Evolutionary conservation across 1,284 basidiomycete species (phyloP).

Genomic region (Ganoderma meredithae): DNA sequence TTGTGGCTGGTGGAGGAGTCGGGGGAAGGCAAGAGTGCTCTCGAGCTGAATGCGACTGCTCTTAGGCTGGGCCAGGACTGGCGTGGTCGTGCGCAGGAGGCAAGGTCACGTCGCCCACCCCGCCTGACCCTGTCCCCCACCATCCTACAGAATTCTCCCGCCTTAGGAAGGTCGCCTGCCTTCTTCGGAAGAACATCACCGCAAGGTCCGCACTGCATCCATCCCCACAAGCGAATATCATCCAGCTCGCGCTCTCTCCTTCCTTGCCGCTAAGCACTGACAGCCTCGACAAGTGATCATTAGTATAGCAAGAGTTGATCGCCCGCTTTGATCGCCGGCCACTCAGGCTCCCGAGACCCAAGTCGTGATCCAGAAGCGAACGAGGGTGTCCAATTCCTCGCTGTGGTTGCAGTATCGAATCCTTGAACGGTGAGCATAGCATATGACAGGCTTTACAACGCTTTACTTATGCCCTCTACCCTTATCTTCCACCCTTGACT

Average conservation of each 20-base stretch:
- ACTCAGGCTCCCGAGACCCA: too few relatives aligned
- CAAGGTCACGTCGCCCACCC: constrained; percentile 21
- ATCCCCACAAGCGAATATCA: neutral
- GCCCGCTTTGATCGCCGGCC: too few relatives aligned
- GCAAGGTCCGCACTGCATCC: neutral
- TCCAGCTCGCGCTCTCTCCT: neutral
- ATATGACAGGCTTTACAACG: constrained; percentile 7
- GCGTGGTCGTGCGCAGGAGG: constrained; percentile 14
- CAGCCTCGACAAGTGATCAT: too few relatives aligned
- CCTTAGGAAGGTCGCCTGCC: neutral
- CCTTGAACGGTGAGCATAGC: neutral
- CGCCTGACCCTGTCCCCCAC: constrained; percentile 20
- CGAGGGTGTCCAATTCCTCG: too few relatives aligned
- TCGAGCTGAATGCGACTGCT: neutral
- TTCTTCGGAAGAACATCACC: neutral
- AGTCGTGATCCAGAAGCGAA: too few relatives aligned
- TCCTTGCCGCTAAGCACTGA: too few relatives aligned
- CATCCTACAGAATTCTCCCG: neutral
- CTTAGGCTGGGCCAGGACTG: neutral
- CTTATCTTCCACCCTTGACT: constrained; percentile 53
- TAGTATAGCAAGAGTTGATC: too few relatives aligned
- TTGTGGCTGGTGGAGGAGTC: constrained; percentile 4
- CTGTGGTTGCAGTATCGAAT: too few relatives aligned
- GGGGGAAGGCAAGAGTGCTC: constrained; percentile 2
- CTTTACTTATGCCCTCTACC: constrained; percentile 44